Conservation (phyloP, 805 yeast genomes). For the Brettanomyces bruxellensis region DNA sequence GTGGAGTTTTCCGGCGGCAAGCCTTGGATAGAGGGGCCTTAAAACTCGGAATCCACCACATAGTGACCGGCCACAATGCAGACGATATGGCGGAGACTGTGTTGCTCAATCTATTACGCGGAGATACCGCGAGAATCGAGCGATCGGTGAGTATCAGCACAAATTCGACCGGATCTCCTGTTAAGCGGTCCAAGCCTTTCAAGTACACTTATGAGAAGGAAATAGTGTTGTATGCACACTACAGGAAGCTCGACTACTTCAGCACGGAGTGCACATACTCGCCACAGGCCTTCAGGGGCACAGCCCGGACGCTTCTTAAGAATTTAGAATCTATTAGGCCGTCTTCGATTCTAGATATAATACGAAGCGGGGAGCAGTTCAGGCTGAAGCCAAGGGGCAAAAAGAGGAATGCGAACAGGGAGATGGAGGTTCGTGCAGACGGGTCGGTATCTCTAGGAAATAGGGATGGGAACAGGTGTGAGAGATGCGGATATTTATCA, state of each 20-base stretch:
- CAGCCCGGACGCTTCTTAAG: conserved; percentile 88
- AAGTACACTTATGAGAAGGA: conserved; percentile 96
- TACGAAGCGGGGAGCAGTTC: conserved; percentile 86
- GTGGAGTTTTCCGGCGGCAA: conserved; percentile 95
- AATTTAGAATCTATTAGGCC: conserved; percentile 87
- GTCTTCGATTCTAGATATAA: conserved; percentile 87
- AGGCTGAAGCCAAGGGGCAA: conserved; percentile 46
- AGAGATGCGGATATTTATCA: conserved; percentile 85
- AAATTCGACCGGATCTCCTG: conserved; percentile 73
- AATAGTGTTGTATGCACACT: conserved; percentile 94
- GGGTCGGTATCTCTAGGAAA: conserved; percentile 46
- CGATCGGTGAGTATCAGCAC: conserved; percentile 83
- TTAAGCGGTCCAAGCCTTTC: conserved; percentile 91
- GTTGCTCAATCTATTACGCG: conserved; percentile 85
- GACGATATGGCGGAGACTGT: conserved; percentile 99
- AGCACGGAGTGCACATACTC: conserved; percentile 97
- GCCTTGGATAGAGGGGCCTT: conserved; percentile 95
- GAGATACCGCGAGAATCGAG: conserved; percentile 92
- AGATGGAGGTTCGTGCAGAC: conserved; percentile 47
- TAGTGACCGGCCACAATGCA: conserved; percentile 97
- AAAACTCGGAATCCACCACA: conserved; percentile 74
- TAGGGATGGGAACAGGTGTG: conserved; percentile 66
- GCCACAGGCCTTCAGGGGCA: conserved; percentile 97
- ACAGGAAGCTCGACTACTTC: conserved; percentile 88
- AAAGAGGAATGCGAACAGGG: conserved; percentile 16